Conservation (phyloP, 495 filamentous ascomycete genomes). For the Penicillium cinerascens region DNA sequence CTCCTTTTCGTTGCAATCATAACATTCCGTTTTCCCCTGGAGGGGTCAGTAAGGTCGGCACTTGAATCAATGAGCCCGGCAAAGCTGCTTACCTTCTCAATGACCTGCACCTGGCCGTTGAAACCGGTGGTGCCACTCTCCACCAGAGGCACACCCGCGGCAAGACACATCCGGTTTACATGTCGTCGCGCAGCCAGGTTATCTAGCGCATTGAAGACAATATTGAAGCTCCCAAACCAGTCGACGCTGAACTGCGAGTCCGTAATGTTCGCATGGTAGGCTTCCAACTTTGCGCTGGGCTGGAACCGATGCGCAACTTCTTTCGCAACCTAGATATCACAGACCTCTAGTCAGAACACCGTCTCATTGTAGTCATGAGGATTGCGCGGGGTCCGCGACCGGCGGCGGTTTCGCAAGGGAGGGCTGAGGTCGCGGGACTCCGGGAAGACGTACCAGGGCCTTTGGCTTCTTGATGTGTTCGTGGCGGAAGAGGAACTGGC, state of each 20-base stretch:
- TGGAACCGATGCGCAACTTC: slow-evolving; percentile 91
- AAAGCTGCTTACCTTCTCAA: slow-evolving; percentile 65
- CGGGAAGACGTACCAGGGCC: slow-evolving; percentile 66
- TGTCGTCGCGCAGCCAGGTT: slow-evolving; percentile 92
- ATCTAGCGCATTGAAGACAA: slow-evolving; percentile 97
- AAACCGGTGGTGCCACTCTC: slow-evolving; percentile 98
- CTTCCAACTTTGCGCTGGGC: slow-evolving; percentile 80
- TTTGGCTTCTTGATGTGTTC: slow-evolving; percentile 99
- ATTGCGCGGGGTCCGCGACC: not conserved
- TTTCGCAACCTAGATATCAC: slow-evolving; percentile 71
- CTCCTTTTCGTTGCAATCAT: slow-evolving; percentile 88
- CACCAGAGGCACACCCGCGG: slow-evolving; percentile 84
- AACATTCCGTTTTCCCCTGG: slow-evolving; percentile 87
- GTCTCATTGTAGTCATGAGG: not conserved
- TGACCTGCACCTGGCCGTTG: slow-evolving; percentile 96
- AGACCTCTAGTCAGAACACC: slow-evolving; percentile 18
- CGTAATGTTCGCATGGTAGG: slow-evolving; percentile 94
- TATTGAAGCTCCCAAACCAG: slow-evolving; percentile 78
- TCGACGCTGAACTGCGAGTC: slow-evolving; percentile 84
- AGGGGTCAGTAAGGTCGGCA: not conserved
- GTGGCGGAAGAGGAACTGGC: slow-evolving; percentile 94
- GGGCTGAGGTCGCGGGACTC: slow-evolving; percentile 2
- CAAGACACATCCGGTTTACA: slow-evolving; percentile 96
- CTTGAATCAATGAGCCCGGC: not conserved
- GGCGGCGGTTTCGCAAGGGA: slow-evolving; percentile 5